phyloP scores from a whole-genome alignment of 1,284 basidiomycete genomes.

The Crepidotus sp. region DNA sequence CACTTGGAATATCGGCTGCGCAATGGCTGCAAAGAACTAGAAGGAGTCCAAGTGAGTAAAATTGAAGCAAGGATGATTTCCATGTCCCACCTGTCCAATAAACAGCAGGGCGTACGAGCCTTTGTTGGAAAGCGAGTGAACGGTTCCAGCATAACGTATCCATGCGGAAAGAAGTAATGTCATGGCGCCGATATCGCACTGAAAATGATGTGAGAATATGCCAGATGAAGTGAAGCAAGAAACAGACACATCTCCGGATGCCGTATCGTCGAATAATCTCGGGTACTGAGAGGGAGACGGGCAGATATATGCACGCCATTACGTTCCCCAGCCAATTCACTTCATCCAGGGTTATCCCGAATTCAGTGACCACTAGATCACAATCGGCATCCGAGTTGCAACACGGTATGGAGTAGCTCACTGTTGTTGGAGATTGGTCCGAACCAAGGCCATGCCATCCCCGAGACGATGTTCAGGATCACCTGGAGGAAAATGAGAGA shows the following conservation, averaged over 20 bases:
- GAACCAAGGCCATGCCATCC: slow-evolving; percentile 64
- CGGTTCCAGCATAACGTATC: slow-evolving; percentile 68
- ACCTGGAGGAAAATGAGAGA: slow-evolving; percentile 33
- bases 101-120: slow-evolving; percentile 56
- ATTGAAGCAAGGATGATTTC: not conserved
- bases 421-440: slow-evolving; percentile 66
- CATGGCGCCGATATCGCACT: slow-evolving; percentile 48
- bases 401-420: slow-evolving; percentile 24
- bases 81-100: slow-evolving; percentile 49
- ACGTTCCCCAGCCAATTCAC: slow-evolving; percentile 73
- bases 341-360: slow-evolving; percentile 44
- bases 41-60: not conserved
- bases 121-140: slow-evolving; percentile 35
- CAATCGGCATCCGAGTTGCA: not conserved
- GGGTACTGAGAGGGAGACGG: slow-evolving; percentile 50
- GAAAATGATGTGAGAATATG: slow-evolving; percentile 1
- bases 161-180: slow-evolving; percentile 55
- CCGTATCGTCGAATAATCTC: slow-evolving; percentile 49
- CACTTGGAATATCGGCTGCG: slow-evolving; percentile 64
- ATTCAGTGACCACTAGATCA: slow-evolving; percentile 44
- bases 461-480: slow-evolving; percentile 50
- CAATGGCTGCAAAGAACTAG: slow-evolving; percentile 44
- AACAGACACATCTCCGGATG: slow-evolving; percentile 47
- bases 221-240: not conserved
- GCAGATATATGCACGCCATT: slow-evolving; percentile 51